phyloP scores from a whole-genome alignment of 1,284 basidiomycete genomes.

The Ganoderma leucocontextum region DNA sequence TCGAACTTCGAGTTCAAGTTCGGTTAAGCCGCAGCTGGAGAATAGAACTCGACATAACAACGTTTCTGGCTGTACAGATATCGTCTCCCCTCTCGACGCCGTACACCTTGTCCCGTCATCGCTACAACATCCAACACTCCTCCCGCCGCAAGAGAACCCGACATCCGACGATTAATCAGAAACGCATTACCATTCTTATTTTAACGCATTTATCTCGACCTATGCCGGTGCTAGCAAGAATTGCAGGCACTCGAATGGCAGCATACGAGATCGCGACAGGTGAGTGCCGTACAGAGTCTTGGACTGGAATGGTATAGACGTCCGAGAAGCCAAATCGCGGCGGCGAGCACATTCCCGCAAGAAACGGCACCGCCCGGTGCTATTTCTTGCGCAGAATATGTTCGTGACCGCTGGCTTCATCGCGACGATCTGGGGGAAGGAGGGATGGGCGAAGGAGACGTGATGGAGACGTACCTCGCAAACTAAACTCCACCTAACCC shows the following conservation, averaged over 20 bases:
- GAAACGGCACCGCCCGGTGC: slow-evolving; percentile 35
- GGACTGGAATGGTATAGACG: background rate
- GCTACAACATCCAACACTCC: background rate
- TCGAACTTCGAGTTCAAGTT: background rate
- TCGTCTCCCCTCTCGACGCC: background rate
- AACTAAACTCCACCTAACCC: background rate
- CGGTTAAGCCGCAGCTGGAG: background rate
- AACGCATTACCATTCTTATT: too few relatives aligned
- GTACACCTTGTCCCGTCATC: background rate
- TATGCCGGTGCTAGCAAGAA: background rate
- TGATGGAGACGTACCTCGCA: background rate
- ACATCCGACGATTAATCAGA: background rate
- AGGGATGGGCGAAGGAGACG: too few relatives aligned
- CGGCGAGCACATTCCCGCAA: slow-evolving; percentile 36
- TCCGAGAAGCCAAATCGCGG: slow-evolving; percentile 9
- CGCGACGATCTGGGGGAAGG: background rate
- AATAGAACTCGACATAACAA: background rate
- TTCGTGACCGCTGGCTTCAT: slow-evolving; percentile 24
- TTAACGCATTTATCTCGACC: background rate
- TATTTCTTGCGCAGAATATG: slow-evolving; percentile 43
- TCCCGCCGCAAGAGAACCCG: background rate
- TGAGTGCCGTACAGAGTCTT: background rate
- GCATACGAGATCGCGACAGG: background rate
- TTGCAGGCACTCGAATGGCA: background rate
- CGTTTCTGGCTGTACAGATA: background rate